Conservation (phyloP, 495 filamentous ascomycete species). For the Neurospora terricola region DNA sequence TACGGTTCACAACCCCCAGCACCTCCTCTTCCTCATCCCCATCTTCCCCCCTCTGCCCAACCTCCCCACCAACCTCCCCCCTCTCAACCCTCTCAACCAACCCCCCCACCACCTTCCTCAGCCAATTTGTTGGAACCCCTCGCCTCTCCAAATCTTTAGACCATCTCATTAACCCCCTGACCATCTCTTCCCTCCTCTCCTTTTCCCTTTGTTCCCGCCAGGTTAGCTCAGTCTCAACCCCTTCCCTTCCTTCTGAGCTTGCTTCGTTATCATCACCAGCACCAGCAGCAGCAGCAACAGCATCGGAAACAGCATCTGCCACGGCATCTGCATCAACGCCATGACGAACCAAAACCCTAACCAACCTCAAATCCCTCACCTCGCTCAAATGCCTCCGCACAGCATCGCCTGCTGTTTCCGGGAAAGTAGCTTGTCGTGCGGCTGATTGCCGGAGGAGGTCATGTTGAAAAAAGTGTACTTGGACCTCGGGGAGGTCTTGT, state of each 20-base stretch:
- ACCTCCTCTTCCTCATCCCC: constrained; percentile 3
- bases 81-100: constrained; percentile 12
- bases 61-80: neutral
- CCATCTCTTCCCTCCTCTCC: constrained; percentile 20
- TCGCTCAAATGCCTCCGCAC: neutral
- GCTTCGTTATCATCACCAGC: no score
- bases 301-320: no score
- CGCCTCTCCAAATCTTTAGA: constrained; percentile 25
- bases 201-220: constrained; percentile 5
- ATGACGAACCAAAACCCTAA: neutral
- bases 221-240: constrained; percentile 6
- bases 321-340: no score
- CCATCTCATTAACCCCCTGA: constrained; percentile 29
- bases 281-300: no score
- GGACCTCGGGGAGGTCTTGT: neutral
- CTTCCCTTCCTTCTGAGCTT: neutral
- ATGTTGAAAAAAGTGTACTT: neutral
- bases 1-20: constrained; percentile 3
- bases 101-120: constrained; percentile 15
- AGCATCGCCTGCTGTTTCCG: neutral
- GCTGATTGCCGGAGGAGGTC: neutral
- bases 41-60: neutral
- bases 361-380: neutral
- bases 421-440: neutral
- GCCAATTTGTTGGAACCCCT: constrained; percentile 23